Evolutionary conservation across 441 rosid genomes (phyloP), one percentile per base, ranked within the genome.

Genomic region (Gossypium trilobum): DNA sequence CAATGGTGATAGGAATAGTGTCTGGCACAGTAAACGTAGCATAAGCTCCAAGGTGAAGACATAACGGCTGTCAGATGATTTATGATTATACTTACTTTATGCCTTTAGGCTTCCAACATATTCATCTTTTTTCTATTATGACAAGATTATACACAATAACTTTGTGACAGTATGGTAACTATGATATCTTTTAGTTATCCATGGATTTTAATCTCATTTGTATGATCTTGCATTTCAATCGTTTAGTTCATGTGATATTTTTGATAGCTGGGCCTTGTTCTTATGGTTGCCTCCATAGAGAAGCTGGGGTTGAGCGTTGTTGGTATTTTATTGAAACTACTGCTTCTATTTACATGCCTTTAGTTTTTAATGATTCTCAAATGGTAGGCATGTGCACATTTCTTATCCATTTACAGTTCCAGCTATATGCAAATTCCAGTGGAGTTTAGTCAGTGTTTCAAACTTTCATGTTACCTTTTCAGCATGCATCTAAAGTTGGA

Each of bases 41-140:
- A 79, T 85, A 71, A 86, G 87, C 31, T 78, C 89, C 80, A 90
- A 94, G 87, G 75, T 85, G 71, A 90, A 85, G 79, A 91, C 89
- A 16, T 91, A 90, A 44, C 36, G 39, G 39, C 39, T 33, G 39
- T 33, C 39, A 5, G 39, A 33, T 33, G 39, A 39, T 20, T 13
- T 4, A 14, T 44, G 22, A 22, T 50, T 4, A 14, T 50, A 63
- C 22, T 11, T 6, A 9, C 39, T n/a, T 31, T 62, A 62, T 73
- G 42, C 22, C 2, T 63, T 22, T 5, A 39, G 54, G 22, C 55
- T 55, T 19, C 71, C 42, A 52, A 2, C 19, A 48, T 27, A 25
- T 27, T 61, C 19, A 1, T 74, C 62, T 17, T 56, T 74, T 22
- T 62, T 17, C 61, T 61, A 33, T 9, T n/a, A 61, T 71, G 63